Evolutionary conservation across 257 asterid species (phyloP).

Genomic region (Avicennia marina): DNA sequence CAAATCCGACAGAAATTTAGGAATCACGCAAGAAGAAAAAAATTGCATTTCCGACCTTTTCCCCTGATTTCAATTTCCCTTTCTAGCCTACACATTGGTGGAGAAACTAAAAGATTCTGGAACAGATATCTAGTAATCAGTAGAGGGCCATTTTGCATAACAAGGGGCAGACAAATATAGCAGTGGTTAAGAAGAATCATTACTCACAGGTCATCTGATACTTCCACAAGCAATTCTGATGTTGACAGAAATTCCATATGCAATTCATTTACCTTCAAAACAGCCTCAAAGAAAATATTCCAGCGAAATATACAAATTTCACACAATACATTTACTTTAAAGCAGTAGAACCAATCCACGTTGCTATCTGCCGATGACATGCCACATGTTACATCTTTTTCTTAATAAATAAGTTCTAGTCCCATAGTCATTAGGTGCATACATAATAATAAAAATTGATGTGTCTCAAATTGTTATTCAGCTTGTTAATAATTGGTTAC

Average conservation of each 20-base stretch:
- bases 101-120: constrained; percentile 4
- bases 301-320: constrained; percentile 13
- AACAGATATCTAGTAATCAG: not conserved
- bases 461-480: not conserved
- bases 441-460: no score
- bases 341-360: not conserved
- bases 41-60: not conserved
- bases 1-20: not conserved
- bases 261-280: constrained; percentile 73
- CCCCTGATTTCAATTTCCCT: constrained; percentile 9
- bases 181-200: constrained; percentile 15
- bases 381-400: not conserved
- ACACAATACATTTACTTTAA: not conserved
- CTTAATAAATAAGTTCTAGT: not conserved
- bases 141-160: not conserved
- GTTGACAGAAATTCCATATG: constrained; percentile 88
- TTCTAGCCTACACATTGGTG: not conserved
- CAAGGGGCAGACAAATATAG: not conserved
- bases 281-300: constrained; percentile 41
- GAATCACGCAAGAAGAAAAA: not conserved
- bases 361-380: not conserved
- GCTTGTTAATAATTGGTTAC: not conserved
- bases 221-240: constrained; percentile 91
- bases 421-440: not conserved
- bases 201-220: constrained; percentile 92